These are phyloP conservation scores for Herpotrichia juniperi DNA, from an alignment of 2,329 filamentous ascomycete genomes.

Conservation along the genomic window DNA sequence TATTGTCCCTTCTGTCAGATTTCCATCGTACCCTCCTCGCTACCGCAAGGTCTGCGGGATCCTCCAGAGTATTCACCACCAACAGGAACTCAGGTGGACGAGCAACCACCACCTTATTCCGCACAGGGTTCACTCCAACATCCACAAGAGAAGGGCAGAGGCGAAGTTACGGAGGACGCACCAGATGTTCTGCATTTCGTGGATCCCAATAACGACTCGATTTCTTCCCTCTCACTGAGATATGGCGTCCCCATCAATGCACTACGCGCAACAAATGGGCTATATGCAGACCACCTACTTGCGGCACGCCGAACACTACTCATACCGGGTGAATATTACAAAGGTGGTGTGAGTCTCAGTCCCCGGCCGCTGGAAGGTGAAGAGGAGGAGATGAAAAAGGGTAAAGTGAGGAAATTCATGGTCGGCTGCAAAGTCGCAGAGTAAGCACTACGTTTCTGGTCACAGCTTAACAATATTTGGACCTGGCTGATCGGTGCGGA, in stretches of 20 bases:
- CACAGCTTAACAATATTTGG: neutral
- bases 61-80: slow-evolving; percentile 69
- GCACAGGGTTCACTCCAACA: slow-evolving; percentile 34
- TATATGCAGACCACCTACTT: slow-evolving; percentile 74
- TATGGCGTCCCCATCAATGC: slow-evolving; percentile 71
- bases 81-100: slow-evolving; percentile 30
- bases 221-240: slow-evolving; percentile 71
- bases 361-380: slow-evolving; percentile 75
- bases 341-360: slow-evolving; percentile 69
- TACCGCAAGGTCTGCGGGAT: slow-evolving; percentile 69
- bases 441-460: slow-evolving; percentile 56
- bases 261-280: slow-evolving; percentile 70
- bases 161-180: slow-evolving; percentile 41
- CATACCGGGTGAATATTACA: slow-evolving; percentile 74
- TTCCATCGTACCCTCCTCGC: slow-evolving; percentile 63
- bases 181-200: slow-evolving; percentile 78
- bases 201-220: slow-evolving; percentile 69
- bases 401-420: slow-evolving; percentile 77
- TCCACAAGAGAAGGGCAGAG: slow-evolving; percentile 36
- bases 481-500: slow-evolving; percentile 44
- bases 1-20: slow-evolving; percentile 81
- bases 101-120: slow-evolving; percentile 54
- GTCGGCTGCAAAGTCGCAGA: slow-evolving; percentile 77
- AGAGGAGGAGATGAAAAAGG: slow-evolving; percentile 74
- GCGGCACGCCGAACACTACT: slow-evolving; percentile 71